Base-by-base conservation (phyloP, 495 filamentous ascomycete species). In the Chlorociboria aeruginascens region DNA sequence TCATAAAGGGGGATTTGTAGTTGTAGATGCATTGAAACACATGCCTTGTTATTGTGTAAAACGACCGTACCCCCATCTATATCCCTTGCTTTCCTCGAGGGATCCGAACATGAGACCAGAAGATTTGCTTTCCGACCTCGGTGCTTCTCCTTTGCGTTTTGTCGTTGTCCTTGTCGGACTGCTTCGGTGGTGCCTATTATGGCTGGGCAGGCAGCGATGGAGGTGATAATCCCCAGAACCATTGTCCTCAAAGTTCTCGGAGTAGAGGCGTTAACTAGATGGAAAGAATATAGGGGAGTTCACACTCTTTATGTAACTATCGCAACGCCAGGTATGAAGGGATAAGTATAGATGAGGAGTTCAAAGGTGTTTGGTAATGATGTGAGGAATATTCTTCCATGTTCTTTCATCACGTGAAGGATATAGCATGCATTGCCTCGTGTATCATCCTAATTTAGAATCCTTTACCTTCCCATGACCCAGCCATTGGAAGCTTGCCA, bases 171-270 rank as follows among this genome's bases (percentile, higher is more conserved):
- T 37, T 69, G 65, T 32, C 66, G 58, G 17, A 75, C 69, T 1
- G 68, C 71, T 60, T 75, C 71, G 11, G 67, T 69, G 8, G 69
- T 68, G 45, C 68, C 71, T 31, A 73, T 66, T 35, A 73, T 71
- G 11, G 69, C 66, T 25, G 70, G 68, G 45, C 71, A 73, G 14
- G 68, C 71, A 40, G 71, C 65, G 25, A 75, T 69, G 34, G 71
- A 66, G 0, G 66, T 66, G 25, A 75, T 46, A 16, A 59, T 53
- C 3, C 56, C 56, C 20, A 59, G 36, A 14, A 52, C 50, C 50
- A 52, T 45, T 25, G 20, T 25, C 20, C 20, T 25, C 12, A 20
- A n/a, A 16, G 17, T n/a, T 13, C 9, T 40, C 33, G 2, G 10
- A 14, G 13, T n/a, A 11, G 33, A 36, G 6, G 7, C 17, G 3